Conservation (phyloP, 345 rosid species). For the Cardiospermum halicacabum region DNA sequence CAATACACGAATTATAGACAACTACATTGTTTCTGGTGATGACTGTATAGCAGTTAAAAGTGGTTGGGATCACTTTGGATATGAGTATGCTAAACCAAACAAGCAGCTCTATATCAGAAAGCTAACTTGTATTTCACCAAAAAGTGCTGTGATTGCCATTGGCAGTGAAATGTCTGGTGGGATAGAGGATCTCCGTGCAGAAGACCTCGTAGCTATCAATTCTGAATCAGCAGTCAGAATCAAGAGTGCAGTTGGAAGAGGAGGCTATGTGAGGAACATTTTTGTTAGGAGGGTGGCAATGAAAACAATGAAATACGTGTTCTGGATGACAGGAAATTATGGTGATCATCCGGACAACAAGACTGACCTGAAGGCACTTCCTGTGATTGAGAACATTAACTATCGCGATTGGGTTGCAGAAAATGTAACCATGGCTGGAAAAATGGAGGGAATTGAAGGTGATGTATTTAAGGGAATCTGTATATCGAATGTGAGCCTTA, state of each 20-base stretch:
- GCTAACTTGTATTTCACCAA: slow-evolving; percentile 79
- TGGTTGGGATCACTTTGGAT: slow-evolving; percentile 87
- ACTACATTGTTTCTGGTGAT: slow-evolving; percentile 81
- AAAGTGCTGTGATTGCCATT: slow-evolving; percentile 81
- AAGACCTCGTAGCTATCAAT: slow-evolving; percentile 64
- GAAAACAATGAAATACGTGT: slow-evolving; percentile 74
- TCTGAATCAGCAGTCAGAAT: slow-evolving; percentile 76
- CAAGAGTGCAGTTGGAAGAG: slow-evolving; percentile 74
- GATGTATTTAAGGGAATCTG: slow-evolving; percentile 67
- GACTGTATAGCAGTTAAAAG: slow-evolving; percentile 88
- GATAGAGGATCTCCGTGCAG: slow-evolving; percentile 69
- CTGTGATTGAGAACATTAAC: slow-evolving; percentile 56
- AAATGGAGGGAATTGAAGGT: slow-evolving; percentile 53
- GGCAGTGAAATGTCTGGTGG: slow-evolving; percentile 98
- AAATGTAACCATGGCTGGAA: slow-evolving; percentile 66
- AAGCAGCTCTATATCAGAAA: slow-evolving; percentile 68
- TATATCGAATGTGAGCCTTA: slow-evolving; percentile 70
- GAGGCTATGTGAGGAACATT: slow-evolving; percentile 73
- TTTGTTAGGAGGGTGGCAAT: slow-evolving; percentile 61
- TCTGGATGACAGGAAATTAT: slow-evolving; percentile 90
- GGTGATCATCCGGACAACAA: slow-evolving; percentile 68
- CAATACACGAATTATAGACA: slow-evolving; percentile 66
- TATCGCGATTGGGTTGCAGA: slow-evolving; percentile 66
- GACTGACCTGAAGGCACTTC: slow-evolving; percentile 65
- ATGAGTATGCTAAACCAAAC: slow-evolving; percentile 59